Conservation (phyloP, 192 early-diverging fungal genomes). For the Geranomyces michiganensis region DNA sequence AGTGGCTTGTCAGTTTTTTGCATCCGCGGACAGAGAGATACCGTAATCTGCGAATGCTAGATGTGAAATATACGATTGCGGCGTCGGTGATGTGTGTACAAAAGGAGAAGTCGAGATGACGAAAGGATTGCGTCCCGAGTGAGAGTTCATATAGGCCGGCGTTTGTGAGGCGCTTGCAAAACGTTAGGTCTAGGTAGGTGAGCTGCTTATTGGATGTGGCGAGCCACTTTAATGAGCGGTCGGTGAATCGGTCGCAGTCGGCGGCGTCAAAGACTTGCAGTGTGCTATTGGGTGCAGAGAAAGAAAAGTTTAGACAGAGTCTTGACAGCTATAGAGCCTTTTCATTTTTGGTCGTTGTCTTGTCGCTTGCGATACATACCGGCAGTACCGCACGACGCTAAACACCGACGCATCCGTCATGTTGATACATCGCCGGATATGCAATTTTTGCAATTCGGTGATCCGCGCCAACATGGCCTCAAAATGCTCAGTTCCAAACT, state of each 20-base stretch:
- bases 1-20: slow-evolving; percentile 46
- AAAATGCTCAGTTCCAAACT: slow-evolving; percentile 49
- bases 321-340: too few relatives aligned
- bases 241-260: slow-evolving; percentile 55
- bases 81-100: slow-evolving; percentile 54
- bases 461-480: slow-evolving; percentile 49
- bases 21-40: slow-evolving; percentile 44
- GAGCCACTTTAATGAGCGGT: slow-evolving; percentile 58
- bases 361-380: slow-evolving; percentile 13
- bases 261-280: slow-evolving; percentile 40
- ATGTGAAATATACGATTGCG: slow-evolving; percentile 43
- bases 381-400: slow-evolving; percentile 53
- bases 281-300: slow-evolving; percentile 28
- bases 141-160: slow-evolving; percentile 53
- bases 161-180: slow-evolving; percentile 56
- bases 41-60: slow-evolving; percentile 35
- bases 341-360: too few relatives aligned
- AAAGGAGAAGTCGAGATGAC: slow-evolving; percentile 42
- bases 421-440: slow-evolving; percentile 47
- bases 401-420: slow-evolving; percentile 58
- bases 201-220: slow-evolving; percentile 45
- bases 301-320: neutral
- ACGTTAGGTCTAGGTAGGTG: slow-evolving; percentile 40
- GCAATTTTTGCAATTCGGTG: slow-evolving; percentile 41
- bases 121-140: slow-evolving; percentile 45